Base-by-base conservation (phyloP, 257 asterid genomes). In the Osmanthus fragrans region DNA sequence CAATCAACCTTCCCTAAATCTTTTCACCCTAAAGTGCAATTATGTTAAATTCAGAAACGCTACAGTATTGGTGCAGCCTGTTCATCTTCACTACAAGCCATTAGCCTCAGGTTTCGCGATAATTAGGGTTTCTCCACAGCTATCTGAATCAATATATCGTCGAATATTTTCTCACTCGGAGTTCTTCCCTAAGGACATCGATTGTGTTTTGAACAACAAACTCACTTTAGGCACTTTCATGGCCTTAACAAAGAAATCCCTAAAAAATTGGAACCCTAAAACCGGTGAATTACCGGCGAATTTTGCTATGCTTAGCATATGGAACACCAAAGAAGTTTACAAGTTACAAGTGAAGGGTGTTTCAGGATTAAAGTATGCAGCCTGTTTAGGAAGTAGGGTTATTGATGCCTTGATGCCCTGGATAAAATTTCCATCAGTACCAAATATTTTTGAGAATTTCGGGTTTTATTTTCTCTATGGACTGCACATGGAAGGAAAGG, bases 141-240 rank as follows among this genome's bases (percentile, higher is more conserved):
- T 81, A 21, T 89, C 94, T 0, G 84, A 80, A 33, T 27, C 81
- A 1, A 72, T 83, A 18, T 93, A 93, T 23, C 87, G 87, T 1
- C 82, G 77, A 2, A 67, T 89, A 54, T 91, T 93, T 16, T 72
- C 89, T 0, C 37, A 39, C 73, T 88, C 92, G 0, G 97, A 93
- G 63, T 90, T 91, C 69, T 93, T 91, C 39, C 97, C 98, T 4
- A 77, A 81, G 23, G 98, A 93, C 56, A 84, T 93, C 2, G 90
- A 86, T 7, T 34, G 60, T 7, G 71, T 93, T 58, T 78, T 93
- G 4, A 79, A 82, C 34, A 88, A 87, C 86, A 88, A 88, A 71
- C 88, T 89, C 76, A 93, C 75, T 77, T 72, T 93, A 37, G 98
- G 98, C 34, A 90, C 98, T 51, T 93, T 87, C 86, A 85, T 93